phyloP scores from a whole-genome alignment of 1,284 basidiomycete genomes.

The Ganoderma boninense region DNA sequence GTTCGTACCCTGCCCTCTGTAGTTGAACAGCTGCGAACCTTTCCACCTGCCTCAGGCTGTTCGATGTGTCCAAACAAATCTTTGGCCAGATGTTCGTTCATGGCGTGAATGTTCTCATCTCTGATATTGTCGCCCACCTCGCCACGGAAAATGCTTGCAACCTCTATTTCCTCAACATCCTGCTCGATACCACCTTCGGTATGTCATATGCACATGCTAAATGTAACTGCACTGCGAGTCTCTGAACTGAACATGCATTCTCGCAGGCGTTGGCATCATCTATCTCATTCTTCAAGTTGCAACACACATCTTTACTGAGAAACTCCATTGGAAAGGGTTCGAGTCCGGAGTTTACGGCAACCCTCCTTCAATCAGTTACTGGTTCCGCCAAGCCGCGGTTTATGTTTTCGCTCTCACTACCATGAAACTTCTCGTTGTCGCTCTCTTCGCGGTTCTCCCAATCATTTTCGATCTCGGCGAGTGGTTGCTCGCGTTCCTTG shows the following conservation, averaged over 20 bases:
- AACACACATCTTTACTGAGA: constrained; percentile 74
- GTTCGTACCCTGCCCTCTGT: constrained; percentile 51
- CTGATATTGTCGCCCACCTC: constrained; percentile 71
- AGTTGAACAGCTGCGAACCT: background rate
- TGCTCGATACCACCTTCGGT: constrained; percentile 95
- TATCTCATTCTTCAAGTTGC: constrained; percentile 80
- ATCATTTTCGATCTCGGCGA: constrained; percentile 79
- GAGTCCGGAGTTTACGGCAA: constrained; percentile 89
- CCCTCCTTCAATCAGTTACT: constrained; percentile 77
- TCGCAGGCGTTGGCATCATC: constrained; percentile 83
- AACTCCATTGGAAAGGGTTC: constrained; percentile 77
- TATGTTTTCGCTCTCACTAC: constrained; percentile 85
- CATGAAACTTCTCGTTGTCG: constrained; percentile 93
- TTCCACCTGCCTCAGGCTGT: constrained; percentile 60
- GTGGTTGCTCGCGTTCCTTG: constrained; percentile 87
- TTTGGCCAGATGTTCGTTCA: constrained; percentile 94
- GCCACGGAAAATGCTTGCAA: constrained; percentile 86
- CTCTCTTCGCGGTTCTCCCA: constrained; percentile 76
- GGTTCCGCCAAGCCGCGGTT: constrained; percentile 86
- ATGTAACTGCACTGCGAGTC: background rate
- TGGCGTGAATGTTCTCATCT: constrained; percentile 85
- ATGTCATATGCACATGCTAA: background rate
- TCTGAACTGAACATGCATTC: constrained; percentile 3
- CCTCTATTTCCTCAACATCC: constrained; percentile 93
- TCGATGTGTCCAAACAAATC: constrained; percentile 93